A percentile compares a stretch with the other conserved stretches of the same genome.
Evolutionary conservation across 2,329 filamentous ascomycete genomes (phyloP).

Genomic region (Penicillium hordei): DNA sequence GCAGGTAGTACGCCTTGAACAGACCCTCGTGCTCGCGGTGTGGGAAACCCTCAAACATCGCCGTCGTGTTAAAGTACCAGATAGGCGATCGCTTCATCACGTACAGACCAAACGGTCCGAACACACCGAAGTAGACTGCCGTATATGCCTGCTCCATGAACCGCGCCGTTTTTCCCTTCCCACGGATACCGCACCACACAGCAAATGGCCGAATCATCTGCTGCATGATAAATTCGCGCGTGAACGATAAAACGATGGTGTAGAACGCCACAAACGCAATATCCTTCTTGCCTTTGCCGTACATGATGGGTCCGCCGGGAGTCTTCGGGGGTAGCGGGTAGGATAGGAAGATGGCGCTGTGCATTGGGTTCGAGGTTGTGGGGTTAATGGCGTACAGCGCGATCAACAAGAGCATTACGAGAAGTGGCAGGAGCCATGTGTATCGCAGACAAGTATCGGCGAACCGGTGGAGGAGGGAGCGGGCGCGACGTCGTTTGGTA

Average conservation of each 20-base stretch:
- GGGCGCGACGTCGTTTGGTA: conserved; percentile 46
- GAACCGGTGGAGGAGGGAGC: conserved; percentile 46
- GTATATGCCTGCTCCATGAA: conserved; percentile 98
- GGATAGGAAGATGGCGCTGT: conserved; percentile 83
- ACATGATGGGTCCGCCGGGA: conserved; percentile 60
- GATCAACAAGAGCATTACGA: conserved; percentile 64
- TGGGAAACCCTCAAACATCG: conserved; percentile 87
- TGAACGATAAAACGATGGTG: conserved; percentile 84
- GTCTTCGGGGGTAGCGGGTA: conserved; percentile 67
- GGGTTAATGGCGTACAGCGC: conserved; percentile 73
- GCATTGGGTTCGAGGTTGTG: conserved; percentile 71
- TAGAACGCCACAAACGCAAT: conserved; percentile 88
- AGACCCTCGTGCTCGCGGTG: conserved; percentile 74
- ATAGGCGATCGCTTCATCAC: conserved; percentile 89
- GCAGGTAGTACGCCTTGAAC: conserved; percentile 95
- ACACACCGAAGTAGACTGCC: conserved; percentile 80
- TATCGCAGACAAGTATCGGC: conserved; percentile 49
- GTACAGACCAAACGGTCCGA: conserved; percentile 81
- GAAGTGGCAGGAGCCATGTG: conserved; percentile 67
- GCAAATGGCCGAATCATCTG: conserved; percentile 77
- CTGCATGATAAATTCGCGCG: conserved; percentile 95
- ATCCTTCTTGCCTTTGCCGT: conserved; percentile 86
- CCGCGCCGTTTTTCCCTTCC: conserved; percentile 75
- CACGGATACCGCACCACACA: conserved; percentile 65
- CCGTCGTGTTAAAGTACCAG: conserved; percentile 91